Base-by-base conservation (phyloP, 2,329 filamentous ascomycete genomes). In the Grosmannia clavigera region DNA sequence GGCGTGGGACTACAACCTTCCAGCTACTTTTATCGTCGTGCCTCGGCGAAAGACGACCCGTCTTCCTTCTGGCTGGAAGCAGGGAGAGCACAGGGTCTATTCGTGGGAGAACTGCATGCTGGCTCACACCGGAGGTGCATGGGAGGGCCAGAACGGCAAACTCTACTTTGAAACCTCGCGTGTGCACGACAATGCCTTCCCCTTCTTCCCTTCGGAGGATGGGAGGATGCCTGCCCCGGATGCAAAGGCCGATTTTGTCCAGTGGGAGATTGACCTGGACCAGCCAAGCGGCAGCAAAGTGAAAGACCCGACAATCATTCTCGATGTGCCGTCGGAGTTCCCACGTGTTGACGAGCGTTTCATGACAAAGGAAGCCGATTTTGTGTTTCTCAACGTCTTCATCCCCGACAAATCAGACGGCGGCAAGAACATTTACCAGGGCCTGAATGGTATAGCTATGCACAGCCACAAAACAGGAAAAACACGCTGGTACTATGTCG, bases 341-440 rank as follows among this genome's bases (percentile, higher is more conserved):
- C 73, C 74, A 3, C 70, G 75, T 27, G 70, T 78, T 22, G 76
- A 78, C 58, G 76, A 78, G 60, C 70, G 75, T 7, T 70, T 74
- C 50, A 50, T 57, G 54, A 58, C 33, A n/a, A 33, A 57, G 52
- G 46, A 56, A 22, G 10, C 38, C 16, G 48, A 52, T 11, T 52
- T 7, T 7, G 35, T 53, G n/a, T 40, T 53, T 43, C 46, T 58
- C n/a, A 58, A 58, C 19, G 55, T 57, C 27, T 58, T 58, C 22
- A 38, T 58, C 6, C 48, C 43, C 29, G 14, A 11, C n/a, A 43
- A 27, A 33, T 40, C 57, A 10, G 22, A 58, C 43, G 55, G 55
- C 14, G n/a, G n/a, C 43, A 57, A 57, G 43, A 57, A 57, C 29
- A 50, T 57, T 19, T 57, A 51, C 25, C 55, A 57, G 2, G 57